Conservation (phyloP, 1,284 basidiomycete genomes). For the Naganishia sp. region DNA sequence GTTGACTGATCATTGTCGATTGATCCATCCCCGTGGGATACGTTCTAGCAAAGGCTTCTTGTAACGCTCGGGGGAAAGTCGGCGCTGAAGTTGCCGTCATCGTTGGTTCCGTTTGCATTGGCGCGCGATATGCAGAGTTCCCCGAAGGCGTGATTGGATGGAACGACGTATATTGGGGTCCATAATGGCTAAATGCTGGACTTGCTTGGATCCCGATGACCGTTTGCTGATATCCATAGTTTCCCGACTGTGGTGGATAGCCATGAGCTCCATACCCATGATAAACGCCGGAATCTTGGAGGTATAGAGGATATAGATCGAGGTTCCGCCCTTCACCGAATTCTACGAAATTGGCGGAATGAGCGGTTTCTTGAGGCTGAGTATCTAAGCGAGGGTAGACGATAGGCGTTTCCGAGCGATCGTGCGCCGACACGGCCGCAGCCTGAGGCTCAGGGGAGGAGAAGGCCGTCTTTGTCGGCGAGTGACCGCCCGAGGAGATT, state of each 20-base stretch:
- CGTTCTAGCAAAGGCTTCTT: not conserved
- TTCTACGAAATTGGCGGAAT: not conserved
- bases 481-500: constrained; percentile 25
- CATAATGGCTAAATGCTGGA: not conserved
- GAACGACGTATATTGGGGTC: not conserved
- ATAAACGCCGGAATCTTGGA: not conserved
- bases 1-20: constrained; percentile 4
- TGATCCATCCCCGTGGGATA: not conserved
- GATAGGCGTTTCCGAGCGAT: not conserved
- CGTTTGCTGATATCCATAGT: not conserved
- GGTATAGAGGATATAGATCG: constrained; percentile 11
- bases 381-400: not conserved
- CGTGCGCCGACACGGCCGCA: too few species aligned
- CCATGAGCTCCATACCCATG: not conserved
- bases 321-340: not conserved
- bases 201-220: not conserved
- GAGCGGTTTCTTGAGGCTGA: not conserved
- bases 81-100: too few species aligned
- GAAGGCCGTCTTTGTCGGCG: not conserved
- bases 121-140: constrained; percentile 12
- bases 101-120: constrained; percentile 3
- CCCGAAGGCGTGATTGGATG: not conserved
- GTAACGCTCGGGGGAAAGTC: too few species aligned
- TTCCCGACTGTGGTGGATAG: not conserved
- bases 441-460: not conserved